These are phyloP conservation scores for Candida montana DNA, from an alignment of 805 yeast species.

Conservation along the genomic window DNA sequence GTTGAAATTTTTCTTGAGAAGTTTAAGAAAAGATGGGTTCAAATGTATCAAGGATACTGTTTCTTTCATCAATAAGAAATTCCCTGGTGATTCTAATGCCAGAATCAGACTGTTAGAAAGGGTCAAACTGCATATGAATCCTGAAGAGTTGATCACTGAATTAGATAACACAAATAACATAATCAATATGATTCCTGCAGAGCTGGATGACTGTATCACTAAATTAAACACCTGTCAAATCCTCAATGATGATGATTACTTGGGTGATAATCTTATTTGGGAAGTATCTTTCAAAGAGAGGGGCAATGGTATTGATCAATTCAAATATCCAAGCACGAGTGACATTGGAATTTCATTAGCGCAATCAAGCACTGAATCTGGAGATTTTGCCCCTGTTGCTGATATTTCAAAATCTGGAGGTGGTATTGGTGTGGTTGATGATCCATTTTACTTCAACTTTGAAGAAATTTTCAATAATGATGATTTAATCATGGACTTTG, in stretches of 20 bases:
- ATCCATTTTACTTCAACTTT: conserved; percentile 1
- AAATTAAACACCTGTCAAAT: conserved; percentile 6
- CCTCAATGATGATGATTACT: conserved; percentile 12
- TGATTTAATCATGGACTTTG: not conserved
- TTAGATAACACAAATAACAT: conserved; percentile 19
- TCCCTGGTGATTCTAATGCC: conserved; percentile 16
- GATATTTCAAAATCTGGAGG: not conserved
- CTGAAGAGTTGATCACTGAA: conserved; percentile 13
- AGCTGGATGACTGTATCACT: conserved; percentile 4
- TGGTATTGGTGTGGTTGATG: not conserved
- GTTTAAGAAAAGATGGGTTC: conserved; percentile 20
- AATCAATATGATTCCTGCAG: conserved; percentile 6
- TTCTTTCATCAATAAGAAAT: conserved; percentile 16
- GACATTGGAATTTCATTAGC: not conserved
- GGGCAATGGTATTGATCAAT: not conserved
- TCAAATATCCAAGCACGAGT: not conserved
- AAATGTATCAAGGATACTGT: conserved; percentile 22
- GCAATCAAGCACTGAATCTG: not conserved
- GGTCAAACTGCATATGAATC: conserved; percentile 12
- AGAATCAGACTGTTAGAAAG: conserved; percentile 12
- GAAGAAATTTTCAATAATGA: conserved; percentile 4
- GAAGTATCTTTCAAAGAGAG: conserved; percentile 13
- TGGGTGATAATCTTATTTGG: conserved; percentile 19
- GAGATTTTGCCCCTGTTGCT: not conserved
- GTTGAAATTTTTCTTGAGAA: conserved; percentile 20